Evolutionary conservation across 2,329 filamentous ascomycete species (phyloP).

Genomic region (Nothophaeocryptopus gaeumannii): DNA sequence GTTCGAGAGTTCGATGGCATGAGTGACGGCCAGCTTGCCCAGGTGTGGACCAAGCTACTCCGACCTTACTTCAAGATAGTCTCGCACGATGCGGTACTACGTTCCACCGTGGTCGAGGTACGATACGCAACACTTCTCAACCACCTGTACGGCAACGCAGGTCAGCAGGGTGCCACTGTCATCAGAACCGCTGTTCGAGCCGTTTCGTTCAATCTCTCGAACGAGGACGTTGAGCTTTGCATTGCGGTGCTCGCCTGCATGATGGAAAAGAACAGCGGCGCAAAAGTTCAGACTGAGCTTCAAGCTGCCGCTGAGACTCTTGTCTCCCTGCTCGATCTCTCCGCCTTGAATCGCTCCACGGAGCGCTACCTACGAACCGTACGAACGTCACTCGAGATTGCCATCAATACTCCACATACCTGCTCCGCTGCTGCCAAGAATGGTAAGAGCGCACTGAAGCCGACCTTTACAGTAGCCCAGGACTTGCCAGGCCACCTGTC

Average conservation of each 20-base stretch:
- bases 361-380: constrained; percentile 12
- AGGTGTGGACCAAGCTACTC: constrained; percentile 1
- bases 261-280: constrained; percentile 6
- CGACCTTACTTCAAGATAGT: constrained; percentile 15
- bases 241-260: constrained; percentile 13
- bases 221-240: background rate
- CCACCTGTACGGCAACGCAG: constrained; percentile 9
- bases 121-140: constrained; percentile 9
- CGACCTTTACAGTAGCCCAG: constrained; percentile 17
- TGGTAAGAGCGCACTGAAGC: background rate
- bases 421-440: background rate
- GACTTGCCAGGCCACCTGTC: constrained; percentile 35
- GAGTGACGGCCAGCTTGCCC: background rate
- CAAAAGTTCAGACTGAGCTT: constrained; percentile 7
- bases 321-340: background rate
- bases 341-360: background rate
- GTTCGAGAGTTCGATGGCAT: background rate
- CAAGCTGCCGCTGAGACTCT: constrained; percentile 8
- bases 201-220: background rate
- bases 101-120: constrained; percentile 5
- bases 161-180: constrained; percentile 4
- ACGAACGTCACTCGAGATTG: constrained; percentile 4
- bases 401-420: background rate
- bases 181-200: constrained; percentile 3
- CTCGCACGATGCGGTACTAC: constrained; percentile 10